phyloP scores from a whole-genome alignment of 2,329 filamentous ascomycete species.

The Emericellopsis atlantica region DNA sequence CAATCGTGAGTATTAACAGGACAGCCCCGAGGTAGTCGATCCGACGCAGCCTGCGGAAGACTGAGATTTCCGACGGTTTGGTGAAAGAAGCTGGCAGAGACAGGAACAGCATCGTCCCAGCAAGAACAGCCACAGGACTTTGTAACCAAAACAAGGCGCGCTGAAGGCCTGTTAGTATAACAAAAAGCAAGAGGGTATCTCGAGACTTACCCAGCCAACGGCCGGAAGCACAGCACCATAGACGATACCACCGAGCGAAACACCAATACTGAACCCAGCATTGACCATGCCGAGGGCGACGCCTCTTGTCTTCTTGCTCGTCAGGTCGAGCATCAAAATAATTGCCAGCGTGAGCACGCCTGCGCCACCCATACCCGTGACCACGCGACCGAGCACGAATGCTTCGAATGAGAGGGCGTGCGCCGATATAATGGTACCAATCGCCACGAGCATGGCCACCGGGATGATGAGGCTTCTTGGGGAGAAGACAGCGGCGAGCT shows the following conservation, averaged over 20 bases:
- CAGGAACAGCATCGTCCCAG: slow-evolving; percentile 49
- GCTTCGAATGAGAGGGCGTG: slow-evolving; percentile 41
- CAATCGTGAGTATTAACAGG: slow-evolving; percentile 51
- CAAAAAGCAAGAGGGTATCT: no score
- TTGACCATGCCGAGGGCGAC: slow-evolving; percentile 66
- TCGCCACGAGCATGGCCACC: slow-evolving; percentile 42
- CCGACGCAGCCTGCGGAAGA: slow-evolving; percentile 41
- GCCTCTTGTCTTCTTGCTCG: slow-evolving; percentile 53
- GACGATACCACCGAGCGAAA: slow-evolving; percentile 59
- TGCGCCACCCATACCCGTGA: slow-evolving; percentile 58
- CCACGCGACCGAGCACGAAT: slow-evolving; percentile 57
- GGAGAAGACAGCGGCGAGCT: slow-evolving; percentile 63
- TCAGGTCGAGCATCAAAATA: slow-evolving; percentile 66
- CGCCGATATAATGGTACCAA: slow-evolving; percentile 54
- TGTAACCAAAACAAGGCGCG: slow-evolving; percentile 64
- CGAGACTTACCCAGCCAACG: slow-evolving; percentile 54
- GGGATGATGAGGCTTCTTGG: slow-evolving; percentile 52
- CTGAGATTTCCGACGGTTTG: slow-evolving; percentile 10
- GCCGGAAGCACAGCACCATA: slow-evolving; percentile 50
- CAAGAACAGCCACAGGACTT: slow-evolving; percentile 47
- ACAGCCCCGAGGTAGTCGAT: slow-evolving; percentile 67
- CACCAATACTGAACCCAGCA: slow-evolving; percentile 56
- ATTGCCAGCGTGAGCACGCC: slow-evolving; percentile 62
- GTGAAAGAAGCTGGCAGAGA: slow-evolving; percentile 40
- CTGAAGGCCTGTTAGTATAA: slow-evolving; percentile 22